These are phyloP conservation scores for Plasmodium gallinaceum DNA, from an alignment of 169 alveolate species.

Conservation along the genomic window DNA sequence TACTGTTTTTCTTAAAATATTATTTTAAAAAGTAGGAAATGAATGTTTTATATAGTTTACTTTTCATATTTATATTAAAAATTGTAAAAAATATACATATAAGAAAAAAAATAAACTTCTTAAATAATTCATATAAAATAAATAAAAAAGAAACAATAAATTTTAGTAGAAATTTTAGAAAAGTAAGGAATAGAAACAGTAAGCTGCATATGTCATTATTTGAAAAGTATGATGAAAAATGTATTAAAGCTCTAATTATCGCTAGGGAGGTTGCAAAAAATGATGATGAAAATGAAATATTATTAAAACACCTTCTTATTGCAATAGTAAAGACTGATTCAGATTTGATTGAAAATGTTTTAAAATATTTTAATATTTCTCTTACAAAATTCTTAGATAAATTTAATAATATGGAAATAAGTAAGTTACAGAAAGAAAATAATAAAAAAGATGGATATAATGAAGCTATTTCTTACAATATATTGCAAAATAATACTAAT, in stretches of 20 bases:
- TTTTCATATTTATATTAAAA: constrained; percentile 18
- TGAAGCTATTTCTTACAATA: neutral
- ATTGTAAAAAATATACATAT: constrained; percentile 42
- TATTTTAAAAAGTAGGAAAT: constrained; percentile 26
- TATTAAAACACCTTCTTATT: constrained; percentile 41
- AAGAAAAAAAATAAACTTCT: constrained; percentile 21
- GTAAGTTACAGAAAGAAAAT: neutral
- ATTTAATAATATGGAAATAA: constrained; percentile 23
- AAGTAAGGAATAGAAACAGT: constrained; percentile 16
- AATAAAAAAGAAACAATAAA: constrained; percentile 28
- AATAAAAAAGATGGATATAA: neutral
- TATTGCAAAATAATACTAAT: neutral
- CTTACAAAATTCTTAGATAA: constrained; percentile 44
- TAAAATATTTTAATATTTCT: constrained; percentile 52
- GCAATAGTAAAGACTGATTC: constrained; percentile 53
- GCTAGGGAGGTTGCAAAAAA: constrained; percentile 76
- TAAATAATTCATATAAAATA: constrained; percentile 25
- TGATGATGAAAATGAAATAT: constrained; percentile 38
- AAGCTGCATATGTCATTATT: constrained; percentile 23
- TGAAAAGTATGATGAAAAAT: constrained; percentile 70
- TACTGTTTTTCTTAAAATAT: constrained; percentile 1
- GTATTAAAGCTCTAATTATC: constrained; percentile 65
- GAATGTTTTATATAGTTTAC: constrained; percentile 31
- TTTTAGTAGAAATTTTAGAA: constrained; percentile 13
- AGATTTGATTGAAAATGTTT: constrained; percentile 26